These are phyloP conservation scores for Diaporthe amygdali DNA, from an alignment of 2,329 filamentous ascomycete species.

Conservation along the genomic window DNA sequence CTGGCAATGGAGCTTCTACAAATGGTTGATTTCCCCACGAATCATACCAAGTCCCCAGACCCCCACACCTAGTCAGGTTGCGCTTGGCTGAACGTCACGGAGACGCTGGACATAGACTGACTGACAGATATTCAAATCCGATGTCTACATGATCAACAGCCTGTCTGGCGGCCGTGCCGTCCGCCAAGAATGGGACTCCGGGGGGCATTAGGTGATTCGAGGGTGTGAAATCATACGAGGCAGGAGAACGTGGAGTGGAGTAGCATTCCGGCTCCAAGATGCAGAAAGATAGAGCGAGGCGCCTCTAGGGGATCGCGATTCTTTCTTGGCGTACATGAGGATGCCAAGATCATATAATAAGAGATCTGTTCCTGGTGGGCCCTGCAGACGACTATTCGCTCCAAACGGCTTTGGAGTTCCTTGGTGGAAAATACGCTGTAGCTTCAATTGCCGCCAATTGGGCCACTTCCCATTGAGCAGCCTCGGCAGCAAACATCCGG, in stretches of 20 bases:
- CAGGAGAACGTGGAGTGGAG: not conserved
- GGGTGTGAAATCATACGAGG: not conserved
- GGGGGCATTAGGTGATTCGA: not conserved
- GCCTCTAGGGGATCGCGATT: not conserved
- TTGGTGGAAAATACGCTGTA: constrained; percentile 3
- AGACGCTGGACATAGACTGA: not conserved
- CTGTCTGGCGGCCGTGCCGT: not conserved
- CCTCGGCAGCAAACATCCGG: not conserved
- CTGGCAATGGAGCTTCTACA: not conserved
- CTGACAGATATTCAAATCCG: not conserved
- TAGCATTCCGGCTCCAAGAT: not conserved
- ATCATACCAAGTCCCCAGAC: not conserved
- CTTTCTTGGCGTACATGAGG: not conserved
- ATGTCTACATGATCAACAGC: not conserved
- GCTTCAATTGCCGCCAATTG: constrained; percentile 9
- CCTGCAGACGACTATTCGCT: not conserved
- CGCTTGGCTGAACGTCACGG: not conserved
- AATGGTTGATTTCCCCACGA: not conserved
- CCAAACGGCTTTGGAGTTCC: not conserved
- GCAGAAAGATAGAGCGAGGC: not conserved
- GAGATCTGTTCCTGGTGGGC: not conserved
- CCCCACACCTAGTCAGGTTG: not conserved
- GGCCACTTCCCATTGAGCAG: not conserved
- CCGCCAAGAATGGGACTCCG: not conserved
- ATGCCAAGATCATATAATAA: not conserved